A percentile compares a stretch with the other conserved stretches of the same genome.
Evolutionary conservation across 2,329 filamentous ascomycete species (phyloP).

Genomic region (Monosporascus ibericus): DNA sequence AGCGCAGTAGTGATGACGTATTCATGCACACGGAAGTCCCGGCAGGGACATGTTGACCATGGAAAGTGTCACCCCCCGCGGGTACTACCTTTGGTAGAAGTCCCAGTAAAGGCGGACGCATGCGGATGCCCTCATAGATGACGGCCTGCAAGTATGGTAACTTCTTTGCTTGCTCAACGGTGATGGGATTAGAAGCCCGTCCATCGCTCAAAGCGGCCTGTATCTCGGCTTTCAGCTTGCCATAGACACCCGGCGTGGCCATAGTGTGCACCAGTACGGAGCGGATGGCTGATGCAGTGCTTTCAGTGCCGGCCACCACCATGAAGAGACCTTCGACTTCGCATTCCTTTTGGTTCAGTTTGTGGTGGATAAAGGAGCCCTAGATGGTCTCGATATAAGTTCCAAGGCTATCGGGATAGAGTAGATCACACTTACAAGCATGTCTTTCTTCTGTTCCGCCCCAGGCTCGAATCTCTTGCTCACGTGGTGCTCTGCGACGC

Average conservation of each 20-base stretch:
- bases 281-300: constrained; percentile 41
- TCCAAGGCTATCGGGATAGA: neutral
- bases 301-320: constrained; percentile 43
- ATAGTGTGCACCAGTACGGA: constrained; percentile 40
- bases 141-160: constrained; percentile 30
- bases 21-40: constrained; percentile 2
- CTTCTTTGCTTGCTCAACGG: constrained; percentile 16
- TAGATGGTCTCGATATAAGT: neutral
- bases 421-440: constrained; percentile 32
- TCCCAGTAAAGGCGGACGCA: constrained; percentile 4
- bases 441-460: constrained; percentile 38
- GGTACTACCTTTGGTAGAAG: neutral
- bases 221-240: constrained; percentile 38
- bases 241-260: constrained; percentile 35
- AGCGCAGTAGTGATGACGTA: neutral
- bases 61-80: neutral
- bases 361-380: constrained; percentile 16
- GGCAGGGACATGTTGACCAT: neutral
- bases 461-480: constrained; percentile 36
- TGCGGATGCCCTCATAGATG: constrained; percentile 31
- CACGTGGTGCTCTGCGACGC: constrained; percentile 39
- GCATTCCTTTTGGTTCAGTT: constrained; percentile 8
- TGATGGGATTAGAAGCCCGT: constrained; percentile 20
- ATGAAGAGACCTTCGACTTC: constrained; percentile 14
- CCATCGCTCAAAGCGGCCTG: constrained; percentile 27